These are phyloP conservation scores for Craterostigma plantagineum DNA, from an alignment of 257 asterid genomes.

Conservation along the genomic window DNA sequence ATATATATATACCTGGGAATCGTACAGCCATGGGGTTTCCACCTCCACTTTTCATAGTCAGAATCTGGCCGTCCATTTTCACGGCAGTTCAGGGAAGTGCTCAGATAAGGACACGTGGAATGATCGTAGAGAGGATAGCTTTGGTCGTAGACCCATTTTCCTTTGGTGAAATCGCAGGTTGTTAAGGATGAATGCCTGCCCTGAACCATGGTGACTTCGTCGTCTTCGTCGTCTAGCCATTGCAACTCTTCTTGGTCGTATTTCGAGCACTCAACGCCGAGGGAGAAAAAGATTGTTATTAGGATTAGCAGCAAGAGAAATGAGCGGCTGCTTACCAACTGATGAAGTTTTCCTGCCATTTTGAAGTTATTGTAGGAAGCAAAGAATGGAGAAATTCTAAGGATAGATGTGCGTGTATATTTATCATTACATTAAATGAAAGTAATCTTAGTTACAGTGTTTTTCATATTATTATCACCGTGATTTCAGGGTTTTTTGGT, in stretches of 20 bases:
- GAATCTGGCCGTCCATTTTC: constrained; percentile 84
- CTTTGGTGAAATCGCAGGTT: constrained; percentile 47
- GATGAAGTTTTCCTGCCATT: too few species aligned
- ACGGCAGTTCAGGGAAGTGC: constrained; percentile 46
- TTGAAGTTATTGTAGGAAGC: too few species aligned
- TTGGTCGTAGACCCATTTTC: constrained; percentile 71
- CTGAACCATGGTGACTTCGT: constrained; percentile 27
- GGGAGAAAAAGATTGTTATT: too few species aligned
- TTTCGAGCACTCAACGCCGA: constrained; percentile 15
- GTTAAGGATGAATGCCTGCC: constrained; percentile 30
- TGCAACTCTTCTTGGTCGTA: constrained; percentile 36
- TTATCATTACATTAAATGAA: too few species aligned
- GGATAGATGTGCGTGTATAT: too few species aligned
- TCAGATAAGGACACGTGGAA: constrained; percentile 52
- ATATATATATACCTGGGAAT: constrained; percentile 88
- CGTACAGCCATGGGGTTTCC: constrained; percentile 63
- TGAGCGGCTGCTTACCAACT: too few species aligned
- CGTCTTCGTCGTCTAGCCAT: constrained; percentile 54
- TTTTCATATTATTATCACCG: not conserved
- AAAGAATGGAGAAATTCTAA: too few species aligned
- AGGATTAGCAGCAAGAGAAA: constrained; percentile 10
- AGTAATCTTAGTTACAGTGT: not conserved
- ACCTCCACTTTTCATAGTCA: constrained; percentile 67
- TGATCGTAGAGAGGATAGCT: constrained; percentile 68
- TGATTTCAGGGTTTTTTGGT: constrained; percentile 1